Evolutionary conservation across 495 filamentous ascomycete genomes (phyloP).

Genomic region (Penicillium pulvis): DNA sequence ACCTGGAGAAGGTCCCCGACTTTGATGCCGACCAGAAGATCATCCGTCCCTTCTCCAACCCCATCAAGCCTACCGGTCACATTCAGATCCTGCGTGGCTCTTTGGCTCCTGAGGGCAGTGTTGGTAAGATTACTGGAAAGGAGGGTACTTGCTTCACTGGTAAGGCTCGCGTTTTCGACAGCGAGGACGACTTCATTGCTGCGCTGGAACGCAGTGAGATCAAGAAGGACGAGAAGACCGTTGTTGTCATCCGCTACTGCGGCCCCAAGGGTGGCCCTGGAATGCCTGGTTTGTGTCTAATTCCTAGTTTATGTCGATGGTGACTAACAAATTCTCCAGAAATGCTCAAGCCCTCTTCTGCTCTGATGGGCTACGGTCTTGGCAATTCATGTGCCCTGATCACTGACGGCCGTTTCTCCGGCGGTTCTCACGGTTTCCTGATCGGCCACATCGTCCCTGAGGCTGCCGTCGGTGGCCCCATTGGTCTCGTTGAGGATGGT

Average conservation of each 20-base stretch:
- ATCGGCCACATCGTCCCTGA: constrained; percentile 60
- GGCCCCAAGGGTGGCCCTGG: constrained; percentile 94
- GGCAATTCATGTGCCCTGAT: constrained; percentile 61
- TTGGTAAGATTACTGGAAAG: constrained; percentile 98
- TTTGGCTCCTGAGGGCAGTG: constrained; percentile 86
- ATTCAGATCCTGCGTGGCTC: constrained; percentile 95
- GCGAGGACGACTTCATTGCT: constrained; percentile 76
- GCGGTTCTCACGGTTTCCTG: constrained; percentile 54
- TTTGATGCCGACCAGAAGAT: constrained; percentile 86
- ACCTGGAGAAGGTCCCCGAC: constrained; percentile 73
- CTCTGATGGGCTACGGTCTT: constrained; percentile 90
- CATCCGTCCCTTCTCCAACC: constrained; percentile 87
- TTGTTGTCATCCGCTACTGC: constrained; percentile 96
- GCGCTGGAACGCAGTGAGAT: constrained; percentile 80
- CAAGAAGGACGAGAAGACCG: constrained; percentile 96
- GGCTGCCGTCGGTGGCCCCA: constrained; percentile 59
- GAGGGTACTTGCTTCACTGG: constrained; percentile 89
- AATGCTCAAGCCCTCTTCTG: constrained; percentile 82
- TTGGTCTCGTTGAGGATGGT: constrained; percentile 56
- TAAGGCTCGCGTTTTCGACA: constrained; percentile 84
- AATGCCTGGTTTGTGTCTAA: constrained; percentile 68
- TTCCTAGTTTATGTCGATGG: neutral
- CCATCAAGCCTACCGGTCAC: constrained; percentile 92
- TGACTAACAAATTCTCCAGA: constrained; percentile 42
- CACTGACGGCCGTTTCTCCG: constrained; percentile 52